Conservation (phyloP, 192 early-diverging fungal genomes). For the Allomyces javanicus region DNA sequence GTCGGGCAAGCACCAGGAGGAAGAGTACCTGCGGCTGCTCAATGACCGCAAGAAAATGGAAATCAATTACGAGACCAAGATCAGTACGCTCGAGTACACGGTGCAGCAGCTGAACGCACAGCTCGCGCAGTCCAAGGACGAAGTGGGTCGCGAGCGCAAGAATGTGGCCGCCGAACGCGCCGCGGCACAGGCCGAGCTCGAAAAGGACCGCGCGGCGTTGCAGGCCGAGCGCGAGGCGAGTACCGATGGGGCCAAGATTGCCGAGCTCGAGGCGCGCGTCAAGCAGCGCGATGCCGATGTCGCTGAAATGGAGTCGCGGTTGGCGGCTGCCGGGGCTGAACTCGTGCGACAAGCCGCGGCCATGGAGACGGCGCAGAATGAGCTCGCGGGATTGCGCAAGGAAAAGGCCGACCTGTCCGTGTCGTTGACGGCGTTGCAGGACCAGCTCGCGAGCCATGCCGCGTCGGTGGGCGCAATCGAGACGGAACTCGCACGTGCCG, state of each 20-base stretch:
- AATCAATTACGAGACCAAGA: constrained; percentile 1
- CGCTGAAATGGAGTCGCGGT: neutral
- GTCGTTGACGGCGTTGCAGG: neutral
- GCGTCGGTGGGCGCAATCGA: neutral
- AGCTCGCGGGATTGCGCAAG: neutral
- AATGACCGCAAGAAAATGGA: constrained; percentile 1
- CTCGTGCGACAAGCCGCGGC: neutral
- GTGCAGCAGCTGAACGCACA: neutral
- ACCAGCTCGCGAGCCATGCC: neutral
- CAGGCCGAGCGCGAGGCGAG: neutral
- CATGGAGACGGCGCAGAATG: neutral
- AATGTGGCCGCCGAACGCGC: neutral
- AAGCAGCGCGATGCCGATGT: neutral
- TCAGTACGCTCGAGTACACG: neutral
- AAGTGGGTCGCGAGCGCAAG: neutral
- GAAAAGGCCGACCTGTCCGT: neutral
- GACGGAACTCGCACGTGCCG: neutral
- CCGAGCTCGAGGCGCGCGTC: neutral
- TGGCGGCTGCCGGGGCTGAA: neutral
- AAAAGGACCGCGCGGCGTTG: neutral
- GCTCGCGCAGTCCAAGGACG: neutral
- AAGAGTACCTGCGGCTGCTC: neutral
- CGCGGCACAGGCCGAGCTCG: neutral
- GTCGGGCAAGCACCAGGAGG: neutral
- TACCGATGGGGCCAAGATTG: neutral